Evolutionary conservation across 768 basidiomycete species (phyloP).

Genomic region (Panus rudis): DNA sequence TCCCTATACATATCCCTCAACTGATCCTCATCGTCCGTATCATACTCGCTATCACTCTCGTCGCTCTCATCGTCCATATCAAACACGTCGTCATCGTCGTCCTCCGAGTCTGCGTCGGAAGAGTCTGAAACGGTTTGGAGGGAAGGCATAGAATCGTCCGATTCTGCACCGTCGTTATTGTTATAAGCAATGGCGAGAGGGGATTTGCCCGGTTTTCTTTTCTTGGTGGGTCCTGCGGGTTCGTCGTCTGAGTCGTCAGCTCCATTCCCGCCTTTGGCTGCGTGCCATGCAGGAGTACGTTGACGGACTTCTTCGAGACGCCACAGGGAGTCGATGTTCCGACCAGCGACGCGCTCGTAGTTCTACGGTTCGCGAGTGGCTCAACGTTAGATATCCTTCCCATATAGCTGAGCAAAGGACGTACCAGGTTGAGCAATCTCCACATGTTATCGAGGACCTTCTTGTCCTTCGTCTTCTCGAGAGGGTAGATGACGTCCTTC

Average conservation of each 20-base stretch:
- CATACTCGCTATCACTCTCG: slow-evolving; percentile 42
- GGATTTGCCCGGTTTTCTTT: slow-evolving; percentile 24
- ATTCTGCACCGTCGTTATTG: slow-evolving; percentile 33
- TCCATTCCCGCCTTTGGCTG: slow-evolving; percentile 14
- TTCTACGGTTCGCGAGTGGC: slow-evolving; percentile 37
- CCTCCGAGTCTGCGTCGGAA: slow-evolving; percentile 37
- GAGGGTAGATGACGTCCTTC: slow-evolving; percentile 51
- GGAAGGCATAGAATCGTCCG: slow-evolving; percentile 55
- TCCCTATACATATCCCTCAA: slow-evolving; percentile 54
- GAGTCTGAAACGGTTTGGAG: slow-evolving; percentile 62
- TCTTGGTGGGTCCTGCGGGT: slow-evolving; percentile 14
- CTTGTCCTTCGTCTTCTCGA: slow-evolving; percentile 47
- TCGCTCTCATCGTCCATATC: slow-evolving; percentile 28
- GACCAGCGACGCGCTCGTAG: slow-evolving; percentile 44
- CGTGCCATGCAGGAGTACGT: slow-evolving; percentile 54
- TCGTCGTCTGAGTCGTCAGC: slow-evolving; percentile 22
- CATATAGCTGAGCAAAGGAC: slow-evolving; percentile 10
- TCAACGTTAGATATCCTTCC: neutral
- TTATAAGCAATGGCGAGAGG: slow-evolving; percentile 47
- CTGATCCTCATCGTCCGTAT: slow-evolving; percentile 65
- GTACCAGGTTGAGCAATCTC: slow-evolving; percentile 53
- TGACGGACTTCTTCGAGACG: slow-evolving; percentile 43
- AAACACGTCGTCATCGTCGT: slow-evolving; percentile 31
- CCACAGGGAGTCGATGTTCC: slow-evolving; percentile 61
- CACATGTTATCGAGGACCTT: slow-evolving; percentile 54